Evolutionary conservation across 129 eudicot genomes (phyloP).

Genomic region (sunflower (Helianthus annuus)): HanXRQr2.0-SUNRISE NC_035442.2:137286009-137286508

Average conservation of each 20-base stretch:
- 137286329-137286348: too few relatives aligned
- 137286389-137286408: too few relatives aligned
- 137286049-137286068: background rate
- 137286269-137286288: background rate
- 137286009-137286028: conserved; percentile 27
- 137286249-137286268: background rate
- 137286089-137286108: background rate
- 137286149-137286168: conserved; percentile 23
- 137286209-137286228: conserved; percentile 37
- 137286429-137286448: too few relatives aligned
- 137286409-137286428: too few relatives aligned
- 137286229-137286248: conserved; percentile 32
- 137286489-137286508: too few relatives aligned
- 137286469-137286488: too few relatives aligned
- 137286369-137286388: too few relatives aligned
- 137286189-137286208: conserved; percentile 20
- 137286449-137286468: too few relatives aligned
- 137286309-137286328: too few relatives aligned
- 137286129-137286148: conserved; percentile 15
- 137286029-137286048: conserved; percentile 31
- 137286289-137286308: too few relatives aligned
- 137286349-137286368: too few relatives aligned
- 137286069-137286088: background rate
- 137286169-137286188: conserved; percentile 24
- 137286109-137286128: conserved; percentile 9